Conservation (phyloP, 225 moss, liverwort and hornwort species). For the Sphagnum contortum region DNA sequence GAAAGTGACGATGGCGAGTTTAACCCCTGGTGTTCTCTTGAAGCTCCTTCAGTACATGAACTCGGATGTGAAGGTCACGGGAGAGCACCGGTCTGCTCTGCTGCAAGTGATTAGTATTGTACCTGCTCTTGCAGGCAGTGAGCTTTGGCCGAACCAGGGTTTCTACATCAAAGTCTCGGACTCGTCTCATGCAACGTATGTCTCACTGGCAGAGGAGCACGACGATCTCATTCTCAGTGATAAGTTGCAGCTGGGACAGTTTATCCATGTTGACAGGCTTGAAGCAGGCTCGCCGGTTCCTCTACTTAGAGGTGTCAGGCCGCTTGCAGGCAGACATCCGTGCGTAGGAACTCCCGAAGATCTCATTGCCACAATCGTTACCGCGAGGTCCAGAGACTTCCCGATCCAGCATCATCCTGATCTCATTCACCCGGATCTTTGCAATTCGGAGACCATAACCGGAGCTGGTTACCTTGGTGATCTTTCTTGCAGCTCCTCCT, state of each 20-base stretch:
- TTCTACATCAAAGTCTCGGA: constrained; percentile 53
- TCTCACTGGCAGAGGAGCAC: constrained; percentile 44
- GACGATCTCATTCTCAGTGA: constrained; percentile 45
- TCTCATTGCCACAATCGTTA: constrained; percentile 37
- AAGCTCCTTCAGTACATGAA: constrained; percentile 43
- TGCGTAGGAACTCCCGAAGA: constrained; percentile 46
- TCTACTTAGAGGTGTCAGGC: constrained; percentile 38
- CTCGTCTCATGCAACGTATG: constrained; percentile 47
- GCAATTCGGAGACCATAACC: constrained; percentile 49
- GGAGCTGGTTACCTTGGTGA: constrained; percentile 22
- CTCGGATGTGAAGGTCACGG: constrained; percentile 41
- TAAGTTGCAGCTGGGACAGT: constrained; percentile 47
- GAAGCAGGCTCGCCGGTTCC: constrained; percentile 45
- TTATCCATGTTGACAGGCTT: constrained; percentile 44
- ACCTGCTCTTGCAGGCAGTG: constrained; percentile 41
- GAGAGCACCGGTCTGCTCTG: constrained; percentile 49
- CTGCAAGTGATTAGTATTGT: constrained; percentile 51
- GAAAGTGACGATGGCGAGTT: constrained; percentile 23
- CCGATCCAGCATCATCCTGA: constrained; percentile 21
- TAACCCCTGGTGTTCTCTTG: constrained; percentile 37
- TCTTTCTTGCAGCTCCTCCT: neutral
- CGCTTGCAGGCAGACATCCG: constrained; percentile 35
- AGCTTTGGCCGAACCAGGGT: constrained; percentile 44
- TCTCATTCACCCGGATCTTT: constrained; percentile 53
- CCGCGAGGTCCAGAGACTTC: constrained; percentile 16